Percentiles rank a stretch among this genome's conserved stretches.
These are phyloP conservation scores for Beauveria caledonica DNA, from an alignment of 2,329 filamentous ascomycete species.

Conservation along the genomic window DNA sequence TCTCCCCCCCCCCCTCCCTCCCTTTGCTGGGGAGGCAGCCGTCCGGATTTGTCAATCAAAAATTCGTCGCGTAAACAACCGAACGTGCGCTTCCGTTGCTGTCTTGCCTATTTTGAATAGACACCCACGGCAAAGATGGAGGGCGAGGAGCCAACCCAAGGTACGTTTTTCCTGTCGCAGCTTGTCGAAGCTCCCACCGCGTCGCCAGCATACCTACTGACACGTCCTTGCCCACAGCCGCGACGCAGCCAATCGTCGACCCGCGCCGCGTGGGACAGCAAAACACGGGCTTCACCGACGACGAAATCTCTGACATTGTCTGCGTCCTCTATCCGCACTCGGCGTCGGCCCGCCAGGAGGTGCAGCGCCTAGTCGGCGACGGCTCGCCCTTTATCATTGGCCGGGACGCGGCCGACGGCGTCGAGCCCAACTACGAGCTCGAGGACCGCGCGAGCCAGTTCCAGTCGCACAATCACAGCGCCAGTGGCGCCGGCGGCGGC, in stretches of 20 bases:
- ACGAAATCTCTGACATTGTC: slow-evolving; percentile 80
- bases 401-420: slow-evolving; percentile 39
- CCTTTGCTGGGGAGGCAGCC: slow-evolving; percentile 1
- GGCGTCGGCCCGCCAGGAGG: slow-evolving; percentile 60
- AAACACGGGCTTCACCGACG: slow-evolving; percentile 73
- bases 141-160: slow-evolving; percentile 36
- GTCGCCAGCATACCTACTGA: not conserved
- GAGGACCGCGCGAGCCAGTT: slow-evolving; percentile 45
- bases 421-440: slow-evolving; percentile 41
- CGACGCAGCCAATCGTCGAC: slow-evolving; percentile 75
- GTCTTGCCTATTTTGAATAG: not conserved
- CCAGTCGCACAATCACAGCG: slow-evolving; percentile 29
- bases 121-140: slow-evolving; percentile 28
- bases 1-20: not conserved
- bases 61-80: not conserved
- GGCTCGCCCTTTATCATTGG: slow-evolving; percentile 42
- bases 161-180: slow-evolving; percentile 17
- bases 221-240: slow-evolving; percentile 26
- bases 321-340: slow-evolving; percentile 80
- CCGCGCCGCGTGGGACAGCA: slow-evolving; percentile 71
- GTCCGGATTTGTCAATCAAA: not conserved
- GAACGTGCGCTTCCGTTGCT: not conserved
- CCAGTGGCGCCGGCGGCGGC: slow-evolving; percentile 18
- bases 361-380: slow-evolving; percentile 43
- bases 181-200: not conserved